Evolutionary conservation across 805 yeast genomes (phyloP).

Genomic region (Kregervanrija delftensis): DNA sequence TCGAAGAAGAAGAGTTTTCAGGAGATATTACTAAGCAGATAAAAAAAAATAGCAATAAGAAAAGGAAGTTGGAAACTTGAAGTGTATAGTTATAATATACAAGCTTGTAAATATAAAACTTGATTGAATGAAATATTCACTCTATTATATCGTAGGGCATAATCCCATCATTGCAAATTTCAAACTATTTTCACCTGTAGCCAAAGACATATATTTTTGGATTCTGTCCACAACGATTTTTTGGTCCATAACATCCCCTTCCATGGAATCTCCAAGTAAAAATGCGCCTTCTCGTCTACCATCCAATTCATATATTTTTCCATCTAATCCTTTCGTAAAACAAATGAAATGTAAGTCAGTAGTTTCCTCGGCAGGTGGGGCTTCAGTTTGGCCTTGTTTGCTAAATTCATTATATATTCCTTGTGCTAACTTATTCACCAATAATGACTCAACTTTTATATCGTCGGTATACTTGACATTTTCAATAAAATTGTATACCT

Average conservation of each 20-base stretch:
- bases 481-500: conserved; percentile 18
- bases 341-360: conserved; percentile 73
- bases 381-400: conserved; percentile 56
- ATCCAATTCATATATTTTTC: conserved; percentile 74
- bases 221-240: conserved; percentile 46
- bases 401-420: conserved; percentile 38
- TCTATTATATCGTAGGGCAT: conserved; percentile 45
- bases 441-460: conserved; percentile 11
- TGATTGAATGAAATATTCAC: background rate
- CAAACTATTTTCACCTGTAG: conserved; percentile 51
- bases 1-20: conserved; percentile 8
- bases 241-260: conserved; percentile 48
- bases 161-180: conserved; percentile 76
- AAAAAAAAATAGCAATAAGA: conserved; percentile 1
- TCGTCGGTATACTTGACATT: conserved; percentile 19
- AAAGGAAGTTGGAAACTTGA: background rate
- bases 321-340: conserved; percentile 48
- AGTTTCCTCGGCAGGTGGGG: conserved; percentile 51
- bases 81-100: too few relatives aligned
- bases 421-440: conserved; percentile 22
- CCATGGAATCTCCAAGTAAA: conserved; percentile 28
- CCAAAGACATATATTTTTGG: conserved; percentile 56
- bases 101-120: background rate
- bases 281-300: conserved; percentile 81
- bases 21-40: background rate